Base-by-base conservation (phyloP, 495 filamentous ascomycete species). In the Schizothecium vesticola region DNA sequence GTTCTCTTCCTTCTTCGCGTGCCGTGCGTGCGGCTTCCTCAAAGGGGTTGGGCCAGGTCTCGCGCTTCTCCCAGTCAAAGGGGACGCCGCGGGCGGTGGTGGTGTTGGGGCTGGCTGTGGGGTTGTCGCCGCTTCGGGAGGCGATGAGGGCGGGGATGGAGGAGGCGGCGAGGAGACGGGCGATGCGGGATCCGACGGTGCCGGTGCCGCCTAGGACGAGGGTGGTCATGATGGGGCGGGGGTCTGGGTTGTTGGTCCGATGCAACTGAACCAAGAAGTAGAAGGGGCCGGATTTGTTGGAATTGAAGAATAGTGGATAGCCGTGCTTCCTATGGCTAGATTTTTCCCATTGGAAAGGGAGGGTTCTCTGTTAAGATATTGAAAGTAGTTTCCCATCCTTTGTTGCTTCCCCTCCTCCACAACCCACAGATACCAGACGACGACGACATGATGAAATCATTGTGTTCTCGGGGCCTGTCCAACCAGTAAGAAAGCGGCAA, bases 181-280 rank as follows among this genome's bases (percentile, higher is more conserved):
- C 80, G 23, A 85, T 75, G 33, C 80, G 79, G 56, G 74, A 73
- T 57, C 80, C 79, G 19, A 83, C 75, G 43, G 82, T 85, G 67
- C 84, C 83, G 16, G 79, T 82, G 62, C 83, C 84, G 58, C 84
- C 85, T 3, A 80, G 74, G 13, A 86, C 68, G 21, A 86, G 76
- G 6, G 36, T 64, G 5, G 36, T 26, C 36, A 56, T 64, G 59
- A n/a, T 26, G n/a, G 25, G 11, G 7, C 0, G 5, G 23, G 7
- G 57, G 24, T 19, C n/a, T 22, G 57, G 1, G 19, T 22, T 9
- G 57, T 59, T 59, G 57, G 22, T 25, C 21, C n/a, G n/a, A n/a
- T n/a, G n/a, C n/a, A n/a, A n/a, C n/a, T n/a, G n/a, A n/a, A n/a
- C n/a, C n/a, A n/a, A n/a, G n/a, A n/a, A n/a, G n/a, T n/a, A n/a